Base-by-base conservation (phyloP, 2,329 filamentous ascomycete genomes). In the Stachybotrys elegans region DNA sequence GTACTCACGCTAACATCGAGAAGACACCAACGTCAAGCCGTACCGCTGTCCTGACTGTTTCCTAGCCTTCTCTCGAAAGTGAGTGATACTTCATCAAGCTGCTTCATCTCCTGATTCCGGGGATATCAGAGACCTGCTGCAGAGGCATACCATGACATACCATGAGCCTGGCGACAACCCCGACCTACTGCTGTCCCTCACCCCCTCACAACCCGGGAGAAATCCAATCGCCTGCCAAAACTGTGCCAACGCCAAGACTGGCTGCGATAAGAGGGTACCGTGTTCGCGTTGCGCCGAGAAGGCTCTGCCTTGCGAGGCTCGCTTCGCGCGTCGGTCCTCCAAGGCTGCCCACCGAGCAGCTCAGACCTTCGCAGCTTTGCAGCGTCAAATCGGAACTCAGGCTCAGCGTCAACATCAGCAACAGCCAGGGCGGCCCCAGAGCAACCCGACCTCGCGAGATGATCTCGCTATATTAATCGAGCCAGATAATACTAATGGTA, bases 271-370 rank as follows among this genome's bases (percentile, higher is more conserved):
- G 50, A 60, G 58, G 22, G 54, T 57, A 11, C 65, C 66, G 3
- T 69, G 66, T 48, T 63, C 63, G 20, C 55, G 66, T 21, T 68
- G 66, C 43, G 54, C 54, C 35, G 62, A 66, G 50, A 68, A 62
- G 48, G 59, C 58, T 22, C 49, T 60, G 17, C 43, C 52, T 36
- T 68, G 66, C 46, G 67, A 67, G 5, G 68, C 71, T 3, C 64
- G 75, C 13, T 78, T 71, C 55, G 73, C 75, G 2, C 64, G 75
- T 20, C 63, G 75, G 23, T 72, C 73, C 2, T 71, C 70, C 22
- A 78, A 77, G 52, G 68, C 65, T 4, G 70, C 69, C 2, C 54
- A 68, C 12, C 62, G 72, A 16, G 68, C 66, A 3, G 68, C 70
- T 4, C 70, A 72, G 43, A 66, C 65, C 19, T 20, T 7, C 16